phyloP scores from a whole-genome alignment of 2,329 filamentous ascomycete genomes.

The Calonectria crousiana region DNA sequence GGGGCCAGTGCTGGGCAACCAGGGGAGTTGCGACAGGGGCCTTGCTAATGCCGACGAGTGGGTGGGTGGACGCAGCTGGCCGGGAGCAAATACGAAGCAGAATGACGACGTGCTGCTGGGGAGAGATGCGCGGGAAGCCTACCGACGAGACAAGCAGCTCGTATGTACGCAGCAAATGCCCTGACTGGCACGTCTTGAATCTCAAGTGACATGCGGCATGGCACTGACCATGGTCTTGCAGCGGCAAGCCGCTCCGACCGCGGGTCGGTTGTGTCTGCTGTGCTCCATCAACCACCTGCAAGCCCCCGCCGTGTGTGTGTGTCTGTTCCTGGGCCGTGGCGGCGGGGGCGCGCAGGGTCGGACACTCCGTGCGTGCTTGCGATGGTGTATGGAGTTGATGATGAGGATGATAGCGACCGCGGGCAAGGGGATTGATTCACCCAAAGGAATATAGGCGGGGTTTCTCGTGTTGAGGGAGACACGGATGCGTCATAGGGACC shows the following conservation, averaged over 20 bases:
- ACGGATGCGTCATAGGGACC: slow-evolving; percentile 15
- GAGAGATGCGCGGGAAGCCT: not conserved
- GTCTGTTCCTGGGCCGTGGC: slow-evolving; percentile 19
- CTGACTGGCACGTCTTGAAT: not conserved
- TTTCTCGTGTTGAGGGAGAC: slow-evolving; percentile 18
- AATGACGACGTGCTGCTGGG: slow-evolving; percentile 28
- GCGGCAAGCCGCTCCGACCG: not conserved
- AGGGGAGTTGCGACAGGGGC: slow-evolving; percentile 30
- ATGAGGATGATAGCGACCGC: slow-evolving; percentile 25
- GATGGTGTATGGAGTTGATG: slow-evolving; percentile 17
- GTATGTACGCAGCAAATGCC: slow-evolving; percentile 14
- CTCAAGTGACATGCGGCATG: slow-evolving; percentile 5
- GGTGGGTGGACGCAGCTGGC: slow-evolving; percentile 14
- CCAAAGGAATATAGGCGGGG: not conserved
- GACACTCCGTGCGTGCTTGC: slow-evolving; percentile 34
- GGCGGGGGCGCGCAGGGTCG: slow-evolving; percentile 31
- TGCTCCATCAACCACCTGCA: slow-evolving; percentile 7
- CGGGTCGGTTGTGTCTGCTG: not conserved
- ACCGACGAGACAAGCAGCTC: slow-evolving; percentile 17
- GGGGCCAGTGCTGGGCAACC: slow-evolving; percentile 30
- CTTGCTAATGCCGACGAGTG: slow-evolving; percentile 35
- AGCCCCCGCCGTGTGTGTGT: slow-evolving; percentile 12
- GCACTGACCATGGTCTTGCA: slow-evolving; percentile 3
- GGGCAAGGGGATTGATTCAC: slow-evolving; percentile 18
- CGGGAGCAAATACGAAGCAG: slow-evolving; percentile 39